Percentiles rank a stretch among this genome's conserved stretches.
Evolutionary conservation across 75 land plant species (phyloP).

Genomic region (Picea sitchensis): DNA sequence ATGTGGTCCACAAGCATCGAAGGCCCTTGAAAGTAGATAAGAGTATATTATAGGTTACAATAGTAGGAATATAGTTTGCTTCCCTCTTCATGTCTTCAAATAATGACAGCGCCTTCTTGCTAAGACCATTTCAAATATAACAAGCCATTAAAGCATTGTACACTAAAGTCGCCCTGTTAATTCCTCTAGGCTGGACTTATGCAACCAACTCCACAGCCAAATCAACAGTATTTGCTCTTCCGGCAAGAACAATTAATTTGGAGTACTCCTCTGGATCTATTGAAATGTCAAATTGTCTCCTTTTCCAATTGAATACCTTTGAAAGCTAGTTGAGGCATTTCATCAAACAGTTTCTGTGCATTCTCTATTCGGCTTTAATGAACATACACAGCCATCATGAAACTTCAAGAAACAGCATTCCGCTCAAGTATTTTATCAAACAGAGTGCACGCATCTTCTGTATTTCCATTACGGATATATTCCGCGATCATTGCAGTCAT

Average conservation of each 20-base stretch:
- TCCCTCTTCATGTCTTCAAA: conserved; percentile 49
- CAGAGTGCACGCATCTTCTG: too few relatives aligned
- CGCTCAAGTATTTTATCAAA: too few relatives aligned
- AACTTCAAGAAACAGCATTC: too few relatives aligned
- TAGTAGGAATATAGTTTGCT: conserved; percentile 40
- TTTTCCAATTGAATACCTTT: too few relatives aligned
- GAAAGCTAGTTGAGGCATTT: too few relatives aligned
- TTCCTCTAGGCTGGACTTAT: conserved; percentile 27
- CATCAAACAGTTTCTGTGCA: too few relatives aligned
- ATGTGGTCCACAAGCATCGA: conserved; percentile 54
- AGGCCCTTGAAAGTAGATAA: conserved; percentile 52
- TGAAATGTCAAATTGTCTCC: too few relatives aligned
- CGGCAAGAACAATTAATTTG: conserved; percentile 48
- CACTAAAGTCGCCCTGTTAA: conserved; percentile 20
- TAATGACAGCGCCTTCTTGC: conserved; percentile 32
- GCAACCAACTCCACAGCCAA: conserved; percentile 44
- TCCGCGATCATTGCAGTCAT: too few relatives aligned
- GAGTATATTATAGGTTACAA: conserved; percentile 71
- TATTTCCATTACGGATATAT: too few relatives aligned
- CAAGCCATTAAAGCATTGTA: conserved; percentile 75
- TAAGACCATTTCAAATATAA: conserved; percentile 50
- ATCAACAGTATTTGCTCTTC: conserved; percentile 32
- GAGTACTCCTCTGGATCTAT: too few relatives aligned
- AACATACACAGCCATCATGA: too few relatives aligned
- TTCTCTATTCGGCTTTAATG: too few relatives aligned